Evolutionary conservation across 2,329 filamentous ascomycete genomes (phyloP).

Genomic region (Pestalotiopsis sp.): DNA sequence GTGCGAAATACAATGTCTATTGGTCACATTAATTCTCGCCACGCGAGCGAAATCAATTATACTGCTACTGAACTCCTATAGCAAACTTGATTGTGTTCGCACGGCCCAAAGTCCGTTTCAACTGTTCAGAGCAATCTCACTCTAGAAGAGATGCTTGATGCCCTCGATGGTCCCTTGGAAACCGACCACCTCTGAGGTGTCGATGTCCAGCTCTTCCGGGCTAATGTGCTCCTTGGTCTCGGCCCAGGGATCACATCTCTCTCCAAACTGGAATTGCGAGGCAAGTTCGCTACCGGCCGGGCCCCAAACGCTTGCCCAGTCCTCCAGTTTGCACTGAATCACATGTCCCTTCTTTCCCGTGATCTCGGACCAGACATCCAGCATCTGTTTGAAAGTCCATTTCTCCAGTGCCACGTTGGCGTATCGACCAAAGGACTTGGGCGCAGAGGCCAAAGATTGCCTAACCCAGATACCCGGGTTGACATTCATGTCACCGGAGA

Average conservation of each 20-base stretch:
- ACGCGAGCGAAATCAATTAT: neutral
- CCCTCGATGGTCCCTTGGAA: conserved; percentile 21
- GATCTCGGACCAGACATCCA: conserved; percentile 25
- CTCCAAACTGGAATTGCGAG: conserved; percentile 26
- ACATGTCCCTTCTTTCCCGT: conserved; percentile 24
- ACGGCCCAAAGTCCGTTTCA: neutral
- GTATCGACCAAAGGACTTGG: conserved; percentile 21
- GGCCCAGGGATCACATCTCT: conserved; percentile 25
- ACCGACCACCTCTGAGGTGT: conserved; percentile 22
- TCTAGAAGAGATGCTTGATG: conserved; percentile 18
- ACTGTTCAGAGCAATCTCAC: neutral
- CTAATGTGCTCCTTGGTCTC: conserved; percentile 19
- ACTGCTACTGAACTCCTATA: neutral
- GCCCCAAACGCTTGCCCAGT: conserved; percentile 23
- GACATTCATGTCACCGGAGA: conserved; percentile 24
- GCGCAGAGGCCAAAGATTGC: conserved; percentile 20
- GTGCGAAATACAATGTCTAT: neutral
- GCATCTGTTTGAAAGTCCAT: conserved; percentile 24
- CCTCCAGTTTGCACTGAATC: conserved; percentile 20
- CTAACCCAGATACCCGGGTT: conserved; percentile 29
- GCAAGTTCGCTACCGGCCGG: conserved; percentile 22
- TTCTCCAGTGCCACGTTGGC: conserved; percentile 27
- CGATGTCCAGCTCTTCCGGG: conserved; percentile 22
- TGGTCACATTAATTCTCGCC: neutral
- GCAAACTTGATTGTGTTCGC: neutral